Percentiles rank a stretch among this genome's conserved stretches.
Evolutionary conservation across 2,329 filamentous ascomycete species (phyloP).

Genomic region (Cladosporium sp.): DNA sequence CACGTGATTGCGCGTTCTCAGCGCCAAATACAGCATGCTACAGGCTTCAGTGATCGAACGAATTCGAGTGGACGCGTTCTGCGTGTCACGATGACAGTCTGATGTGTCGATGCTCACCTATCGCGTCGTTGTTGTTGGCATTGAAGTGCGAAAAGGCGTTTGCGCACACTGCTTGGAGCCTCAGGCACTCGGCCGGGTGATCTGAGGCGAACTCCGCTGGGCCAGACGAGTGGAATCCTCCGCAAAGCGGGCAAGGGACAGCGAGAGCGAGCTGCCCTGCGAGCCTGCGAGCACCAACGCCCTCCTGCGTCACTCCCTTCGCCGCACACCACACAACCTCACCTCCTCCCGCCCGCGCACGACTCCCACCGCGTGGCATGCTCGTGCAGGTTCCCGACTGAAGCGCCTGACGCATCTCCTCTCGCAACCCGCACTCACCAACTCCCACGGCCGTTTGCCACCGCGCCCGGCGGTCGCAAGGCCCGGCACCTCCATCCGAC

Average conservation of each 20-base stretch:
- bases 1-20: too few relatives aligned
- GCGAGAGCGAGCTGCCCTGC: neutral
- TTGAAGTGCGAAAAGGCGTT: too few relatives aligned
- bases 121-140: too few relatives aligned
- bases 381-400: conserved; percentile 6
- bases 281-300: neutral
- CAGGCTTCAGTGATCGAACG: too few relatives aligned
- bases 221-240: too few relatives aligned
- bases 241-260: neutral
- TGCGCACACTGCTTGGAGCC: too few relatives aligned
- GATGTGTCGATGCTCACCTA: too few relatives aligned
- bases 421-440: neutral
- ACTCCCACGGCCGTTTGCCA: neutral
- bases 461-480: neutral
- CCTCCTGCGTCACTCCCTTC: conserved; percentile 3
- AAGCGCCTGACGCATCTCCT: conserved; percentile 8
- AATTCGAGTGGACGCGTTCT: too few relatives aligned
- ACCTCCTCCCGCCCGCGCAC: neutral
- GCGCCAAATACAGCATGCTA: too few relatives aligned
- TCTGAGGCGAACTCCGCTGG: too few relatives aligned
- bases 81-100: too few relatives aligned
- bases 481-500: neutral
- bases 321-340: neutral
- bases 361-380: neutral
- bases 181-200: too few relatives aligned